phyloP scores from a whole-genome alignment of 1,139 yeast species.

The Kodamaea alishanica region DNA sequence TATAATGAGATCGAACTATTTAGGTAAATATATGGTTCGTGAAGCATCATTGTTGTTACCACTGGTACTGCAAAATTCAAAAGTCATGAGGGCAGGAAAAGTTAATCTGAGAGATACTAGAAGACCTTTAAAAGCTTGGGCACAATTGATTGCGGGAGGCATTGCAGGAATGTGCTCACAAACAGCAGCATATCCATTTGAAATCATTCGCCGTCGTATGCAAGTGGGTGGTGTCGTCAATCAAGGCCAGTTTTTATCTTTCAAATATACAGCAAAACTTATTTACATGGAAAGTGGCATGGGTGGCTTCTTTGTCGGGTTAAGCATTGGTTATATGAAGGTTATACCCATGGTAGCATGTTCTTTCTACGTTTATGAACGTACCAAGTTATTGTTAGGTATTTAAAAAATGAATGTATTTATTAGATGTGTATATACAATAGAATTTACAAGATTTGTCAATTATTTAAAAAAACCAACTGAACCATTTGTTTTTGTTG shows the following conservation, averaged over 20 bases:
- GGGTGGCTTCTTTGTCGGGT: conserved; percentile 87
- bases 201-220: conserved; percentile 90
- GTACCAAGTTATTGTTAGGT: conserved; percentile 67
- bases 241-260: conserved; percentile 56
- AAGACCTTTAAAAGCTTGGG: conserved; percentile 79
- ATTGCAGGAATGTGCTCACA: conserved; percentile 92
- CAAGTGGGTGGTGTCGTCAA: conserved; percentile 86
- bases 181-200: conserved; percentile 96
- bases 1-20: conserved; percentile 56
- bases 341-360: conserved; percentile 98
- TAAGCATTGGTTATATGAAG: conserved; percentile 90
- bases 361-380: conserved; percentile 89
- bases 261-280: conserved; percentile 50
- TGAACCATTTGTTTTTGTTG: conserved; percentile 56
- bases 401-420: conserved; percentile 17
- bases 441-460: conserved; percentile 1
- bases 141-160: conserved; percentile 93
- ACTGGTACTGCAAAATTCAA: conserved; percentile 3
- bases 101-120: conserved; percentile 48
- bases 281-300: conserved; percentile 72
- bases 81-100: conserved; percentile 21
- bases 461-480: conserved; percentile 38
- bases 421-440: conserved; percentile 4
- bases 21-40: conserved; percentile 57
- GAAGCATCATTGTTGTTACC: conserved; percentile 4